Evolutionary conservation across 768 basidiomycete species (phyloP).

Genomic region (Infundibulicybe gibba): DNA sequence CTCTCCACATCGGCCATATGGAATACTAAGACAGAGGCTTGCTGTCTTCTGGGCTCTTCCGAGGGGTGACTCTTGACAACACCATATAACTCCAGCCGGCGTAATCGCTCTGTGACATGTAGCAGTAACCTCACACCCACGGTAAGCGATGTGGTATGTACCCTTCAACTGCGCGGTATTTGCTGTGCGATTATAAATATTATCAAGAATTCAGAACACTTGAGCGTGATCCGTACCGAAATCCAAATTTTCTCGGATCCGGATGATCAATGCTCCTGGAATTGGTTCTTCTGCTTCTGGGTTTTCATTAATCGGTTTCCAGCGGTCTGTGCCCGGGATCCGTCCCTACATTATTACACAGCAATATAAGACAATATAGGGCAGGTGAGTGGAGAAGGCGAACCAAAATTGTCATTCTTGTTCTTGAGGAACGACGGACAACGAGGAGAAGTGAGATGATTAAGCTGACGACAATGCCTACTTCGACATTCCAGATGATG

Average conservation of each 20-base stretch:
- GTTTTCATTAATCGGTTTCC: constrained; percentile 89
- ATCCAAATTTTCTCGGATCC: constrained; percentile 87
- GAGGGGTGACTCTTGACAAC: constrained; percentile 79
- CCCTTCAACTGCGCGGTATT: constrained; percentile 96
- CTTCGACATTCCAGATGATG: constrained; percentile 88
- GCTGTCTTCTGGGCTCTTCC: constrained; percentile 74
- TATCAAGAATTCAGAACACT: background rate
- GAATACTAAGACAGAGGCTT: constrained; percentile 80
- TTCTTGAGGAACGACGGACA: constrained; percentile 83
- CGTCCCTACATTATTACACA: constrained; percentile 55
- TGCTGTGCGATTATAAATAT: constrained; percentile 39
- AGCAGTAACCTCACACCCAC: background rate
- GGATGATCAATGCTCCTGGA: constrained; percentile 80
- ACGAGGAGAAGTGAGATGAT: constrained; percentile 87
- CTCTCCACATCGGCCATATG: constrained; percentile 91
- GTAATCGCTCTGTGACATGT: constrained; percentile 56
- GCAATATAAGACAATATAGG: background rate
- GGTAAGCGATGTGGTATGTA: constrained; percentile 13
- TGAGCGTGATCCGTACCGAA: constrained; percentile 57
- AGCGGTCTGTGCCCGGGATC: constrained; percentile 83
- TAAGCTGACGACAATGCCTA: constrained; percentile 86
- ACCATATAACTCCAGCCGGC: constrained; percentile 89
- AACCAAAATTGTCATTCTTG: constrained; percentile 89
- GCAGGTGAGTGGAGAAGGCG: constrained; percentile 14
- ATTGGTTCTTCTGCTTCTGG: constrained; percentile 79